phyloP scores from a whole-genome alignment of 139 green algal genomes.

The Closterium sp. region DNA sequence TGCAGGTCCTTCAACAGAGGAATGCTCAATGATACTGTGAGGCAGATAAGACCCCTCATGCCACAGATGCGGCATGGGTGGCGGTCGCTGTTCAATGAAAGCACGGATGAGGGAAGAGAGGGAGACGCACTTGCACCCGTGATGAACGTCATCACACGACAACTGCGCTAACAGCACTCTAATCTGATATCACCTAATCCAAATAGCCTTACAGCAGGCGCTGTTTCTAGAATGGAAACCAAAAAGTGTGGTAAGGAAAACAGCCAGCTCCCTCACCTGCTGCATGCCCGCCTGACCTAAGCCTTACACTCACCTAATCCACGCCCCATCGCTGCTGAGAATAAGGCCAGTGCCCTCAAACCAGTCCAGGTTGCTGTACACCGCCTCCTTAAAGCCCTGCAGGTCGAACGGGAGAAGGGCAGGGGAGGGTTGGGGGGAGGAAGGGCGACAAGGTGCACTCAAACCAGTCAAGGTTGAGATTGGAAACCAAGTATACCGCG shows the following conservation, averaged over 20 bases:
- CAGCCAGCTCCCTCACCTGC: neutral
- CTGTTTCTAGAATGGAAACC: too few relatives aligned
- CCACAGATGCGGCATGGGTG: slow-evolving; percentile 91
- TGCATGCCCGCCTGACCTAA: too few relatives aligned
- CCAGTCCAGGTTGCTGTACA: slow-evolving; percentile 22
- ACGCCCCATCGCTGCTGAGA: slow-evolving; percentile 84
- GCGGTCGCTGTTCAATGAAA: slow-evolving; percentile 64
- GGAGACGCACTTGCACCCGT: slow-evolving; percentile 82
- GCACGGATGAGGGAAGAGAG: neutral
- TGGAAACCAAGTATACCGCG: too few relatives aligned
- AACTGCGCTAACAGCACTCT: too few relatives aligned
- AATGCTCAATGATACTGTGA: slow-evolving; percentile 57
- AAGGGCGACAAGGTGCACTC: neutral
- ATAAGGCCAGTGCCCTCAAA: slow-evolving; percentile 61
- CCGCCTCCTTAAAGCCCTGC: neutral
- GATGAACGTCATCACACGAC: slow-evolving; percentile 65
- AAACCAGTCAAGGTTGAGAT: too few relatives aligned
- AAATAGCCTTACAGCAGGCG: too few relatives aligned
- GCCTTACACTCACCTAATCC: slow-evolving; percentile 59
- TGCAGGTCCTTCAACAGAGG: slow-evolving; percentile 84
- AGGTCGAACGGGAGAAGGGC: too few relatives aligned
- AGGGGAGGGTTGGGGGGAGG: too few relatives aligned
- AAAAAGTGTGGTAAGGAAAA: neutral
- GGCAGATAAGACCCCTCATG: slow-evolving; percentile 81
- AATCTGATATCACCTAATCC: too few relatives aligned